phyloP scores from a whole-genome alignment of 2,329 filamentous ascomycete genomes.

The Sporothrix luriei region DNA sequence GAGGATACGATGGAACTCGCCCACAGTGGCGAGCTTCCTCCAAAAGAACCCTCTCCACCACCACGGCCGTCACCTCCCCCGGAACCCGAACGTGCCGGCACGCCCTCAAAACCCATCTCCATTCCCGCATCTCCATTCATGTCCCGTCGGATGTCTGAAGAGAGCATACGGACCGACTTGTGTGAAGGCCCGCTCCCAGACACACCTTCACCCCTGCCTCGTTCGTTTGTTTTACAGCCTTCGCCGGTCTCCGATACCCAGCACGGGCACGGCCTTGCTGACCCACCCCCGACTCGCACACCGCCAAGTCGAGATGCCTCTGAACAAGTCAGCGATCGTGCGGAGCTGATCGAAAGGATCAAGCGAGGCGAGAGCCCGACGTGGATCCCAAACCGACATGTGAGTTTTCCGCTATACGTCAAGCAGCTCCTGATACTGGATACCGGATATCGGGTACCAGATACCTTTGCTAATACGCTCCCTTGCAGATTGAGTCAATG shows the following conservation, averaged over 20 bases:
- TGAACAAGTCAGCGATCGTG: slow-evolving; percentile 61
- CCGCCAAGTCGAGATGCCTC: slow-evolving; percentile 42
- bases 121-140: slow-evolving; percentile 32
- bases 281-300: background rate
- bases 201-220: slow-evolving; percentile 40
- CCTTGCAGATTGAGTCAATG: slow-evolving; percentile 47
- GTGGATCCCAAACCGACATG: slow-evolving; percentile 69
- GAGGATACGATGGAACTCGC: slow-evolving; percentile 53
- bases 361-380: slow-evolving; percentile 77
- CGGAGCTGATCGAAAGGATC: slow-evolving; percentile 79
- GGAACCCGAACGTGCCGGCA: background rate
- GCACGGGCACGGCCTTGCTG: background rate
- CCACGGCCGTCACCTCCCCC: background rate
- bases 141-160: slow-evolving; percentile 55
- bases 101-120: slow-evolving; percentile 37
- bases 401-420: slow-evolving; percentile 43
- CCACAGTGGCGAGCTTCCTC: slow-evolving; percentile 25
- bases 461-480: background rate
- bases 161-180: slow-evolving; percentile 63
- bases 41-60: slow-evolving; percentile 30
- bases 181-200: slow-evolving; percentile 61
- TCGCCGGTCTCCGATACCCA: background rate
- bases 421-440: too few species aligned
- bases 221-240: background rate
- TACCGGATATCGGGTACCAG: too few species aligned